Base-by-base conservation (phyloP, 305 asterid species). In the Salvia sclarea region DNA sequence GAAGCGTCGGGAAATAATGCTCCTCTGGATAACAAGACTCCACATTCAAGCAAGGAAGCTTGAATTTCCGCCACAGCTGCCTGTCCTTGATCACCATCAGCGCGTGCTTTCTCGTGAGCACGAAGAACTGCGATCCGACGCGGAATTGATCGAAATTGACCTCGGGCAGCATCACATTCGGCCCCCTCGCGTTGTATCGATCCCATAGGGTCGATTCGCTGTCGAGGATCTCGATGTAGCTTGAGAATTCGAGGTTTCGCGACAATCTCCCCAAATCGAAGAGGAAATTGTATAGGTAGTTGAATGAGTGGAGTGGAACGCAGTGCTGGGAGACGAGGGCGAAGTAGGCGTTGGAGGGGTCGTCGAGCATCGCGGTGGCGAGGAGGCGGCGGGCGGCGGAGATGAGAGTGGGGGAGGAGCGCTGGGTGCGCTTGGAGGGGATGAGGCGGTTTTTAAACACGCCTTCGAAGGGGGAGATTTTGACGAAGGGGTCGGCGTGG, bases 331-430 rank as follows among this genome's bases (percentile, higher is more conserved):
- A 89, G 57, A 91, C 43, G 3, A 91, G 55, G n/a, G 96, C 94
- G 69, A 91, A 88, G 66, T 82, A 91, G 3, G 84, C 76, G 59
- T 91, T 91, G 4, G 76, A 56, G 0, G 86, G 83, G 52, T 91
- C 98, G 66, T 87, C 92, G 21, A 92, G 82, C 73, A 92, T 79
- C 48, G 98, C 96, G 31, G 90, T 80, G 53, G 96, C 96, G 22
- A 92, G 78, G 57, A 91, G 92, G 55, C 96, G 90, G 58, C 96
- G 91, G 1, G 85, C 85, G 69, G 96, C 98, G 62, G 96, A 82
- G 78, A 89, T 80, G 45, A 91, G 90, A 6, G 96, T 87, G 1
- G 98, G 90, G 2, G 94, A 81, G 8, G 90, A 86, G 57, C 98
- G 78, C 30, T 92, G 97, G 0, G 98, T 92, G 14, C 89, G 73